These are phyloP conservation scores for Clitoria ternatea DNA, from an alignment of 306 rosid species.

Conservation along the genomic window DNA sequence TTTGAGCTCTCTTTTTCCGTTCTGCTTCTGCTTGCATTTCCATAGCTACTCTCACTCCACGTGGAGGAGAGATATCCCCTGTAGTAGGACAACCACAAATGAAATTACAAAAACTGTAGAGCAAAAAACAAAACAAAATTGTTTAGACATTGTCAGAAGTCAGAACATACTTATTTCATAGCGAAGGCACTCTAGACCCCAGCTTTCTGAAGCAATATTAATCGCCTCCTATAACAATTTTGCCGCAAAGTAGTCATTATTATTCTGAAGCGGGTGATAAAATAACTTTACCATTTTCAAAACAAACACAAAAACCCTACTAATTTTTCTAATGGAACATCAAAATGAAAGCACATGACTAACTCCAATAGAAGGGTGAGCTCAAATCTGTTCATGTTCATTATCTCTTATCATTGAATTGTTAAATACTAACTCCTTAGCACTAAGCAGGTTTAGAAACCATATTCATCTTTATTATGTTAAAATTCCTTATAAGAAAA, in stretches of 20 bases:
- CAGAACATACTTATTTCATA: constrained; percentile 78
- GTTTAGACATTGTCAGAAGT: constrained; percentile 21
- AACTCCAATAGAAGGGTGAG: background rate
- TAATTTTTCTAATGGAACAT: background rate
- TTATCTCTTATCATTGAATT: background rate
- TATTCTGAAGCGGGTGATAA: constrained; percentile 3
- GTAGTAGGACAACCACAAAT: constrained; percentile 25
- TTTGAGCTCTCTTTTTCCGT: constrained; percentile 92
- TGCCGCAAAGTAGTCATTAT: constrained; percentile 19
- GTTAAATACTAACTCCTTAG: background rate
- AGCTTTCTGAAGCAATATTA: constrained; percentile 78
- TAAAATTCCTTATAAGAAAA: background rate
- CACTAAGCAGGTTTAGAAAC: constrained; percentile 9
- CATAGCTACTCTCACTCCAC: constrained; percentile 94
- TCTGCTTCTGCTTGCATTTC: constrained; percentile 99
- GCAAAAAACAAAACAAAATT: background rate
- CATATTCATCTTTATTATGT: background rate
- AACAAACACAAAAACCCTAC: background rate
- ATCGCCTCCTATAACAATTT: constrained; percentile 65
- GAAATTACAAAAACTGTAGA: background rate
- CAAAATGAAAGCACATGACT: constrained; percentile 3
- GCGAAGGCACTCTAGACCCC: constrained; percentile 97
- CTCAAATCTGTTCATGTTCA: background rate
- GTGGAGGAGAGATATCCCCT: constrained; percentile 99
- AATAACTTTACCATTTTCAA: background rate